phyloP scores from a whole-genome alignment of 805 yeast genomes.

The Monosporozyma unispora region DNA sequence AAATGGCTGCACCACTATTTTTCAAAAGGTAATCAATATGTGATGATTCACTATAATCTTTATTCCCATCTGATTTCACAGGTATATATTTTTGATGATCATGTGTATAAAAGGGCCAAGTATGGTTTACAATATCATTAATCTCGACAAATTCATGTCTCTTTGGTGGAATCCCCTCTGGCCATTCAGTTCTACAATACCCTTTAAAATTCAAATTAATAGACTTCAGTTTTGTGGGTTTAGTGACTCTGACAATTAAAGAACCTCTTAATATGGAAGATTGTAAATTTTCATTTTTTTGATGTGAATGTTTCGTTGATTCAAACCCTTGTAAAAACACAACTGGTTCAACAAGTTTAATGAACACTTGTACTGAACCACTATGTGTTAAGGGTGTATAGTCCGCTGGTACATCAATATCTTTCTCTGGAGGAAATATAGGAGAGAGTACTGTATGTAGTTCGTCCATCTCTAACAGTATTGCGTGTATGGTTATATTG shows the following conservation, averaged over 20 bases:
- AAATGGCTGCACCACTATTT: constrained; percentile 15
- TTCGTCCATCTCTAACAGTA: constrained; percentile 3
- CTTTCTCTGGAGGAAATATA: constrained; percentile 43
- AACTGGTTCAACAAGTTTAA: constrained; percentile 71
- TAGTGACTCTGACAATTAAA: constrained; percentile 55
- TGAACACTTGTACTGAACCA: constrained; percentile 57
- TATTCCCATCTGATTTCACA: background rate
- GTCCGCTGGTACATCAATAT: constrained; percentile 35
- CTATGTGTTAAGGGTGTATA: constrained; percentile 49
- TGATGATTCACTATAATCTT: background rate
- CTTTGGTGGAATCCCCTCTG: constrained; percentile 95
- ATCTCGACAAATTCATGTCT: constrained; percentile 56
- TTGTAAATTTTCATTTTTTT: constrained; percentile 55
- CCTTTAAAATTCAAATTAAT: constrained; percentile 60
- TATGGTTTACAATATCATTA: constrained; percentile 60
- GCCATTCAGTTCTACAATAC: constrained; percentile 80
- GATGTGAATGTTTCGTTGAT: constrained; percentile 17
- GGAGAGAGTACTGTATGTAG: constrained; percentile 32
- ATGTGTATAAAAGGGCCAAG: constrained; percentile 79
- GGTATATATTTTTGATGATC: constrained; percentile 34
- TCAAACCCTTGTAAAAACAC: constrained; percentile 79
- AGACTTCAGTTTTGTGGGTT: constrained; percentile 61
- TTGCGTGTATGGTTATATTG: background rate
- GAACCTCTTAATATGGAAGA: constrained; percentile 81
- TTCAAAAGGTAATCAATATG: constrained; percentile 4